Conservation (phyloP, 768 basidiomycete species). For the Pilatotrama ljubarskyi region DNA sequence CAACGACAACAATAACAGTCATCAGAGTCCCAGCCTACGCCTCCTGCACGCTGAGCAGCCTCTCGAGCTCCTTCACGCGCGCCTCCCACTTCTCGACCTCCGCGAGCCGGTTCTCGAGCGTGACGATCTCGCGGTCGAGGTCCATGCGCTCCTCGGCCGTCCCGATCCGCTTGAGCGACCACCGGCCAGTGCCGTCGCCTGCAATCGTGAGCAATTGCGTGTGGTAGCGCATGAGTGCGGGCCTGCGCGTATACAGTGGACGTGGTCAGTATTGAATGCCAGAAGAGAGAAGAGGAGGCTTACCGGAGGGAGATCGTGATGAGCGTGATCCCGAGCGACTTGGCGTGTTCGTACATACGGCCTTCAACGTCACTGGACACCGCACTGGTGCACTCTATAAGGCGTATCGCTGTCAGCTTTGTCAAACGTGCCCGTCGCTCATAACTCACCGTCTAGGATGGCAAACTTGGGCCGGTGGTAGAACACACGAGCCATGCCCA, state of each 20-base stretch:
- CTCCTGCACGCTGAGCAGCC: slow-evolving; percentile 50
- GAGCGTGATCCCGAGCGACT: slow-evolving; percentile 84
- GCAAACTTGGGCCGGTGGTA: slow-evolving; percentile 85
- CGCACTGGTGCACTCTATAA: slow-evolving; percentile 87
- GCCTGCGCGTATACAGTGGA: slow-evolving; percentile 44
- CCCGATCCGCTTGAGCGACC: slow-evolving; percentile 72
- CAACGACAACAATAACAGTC: background rate
- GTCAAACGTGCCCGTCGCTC: background rate
- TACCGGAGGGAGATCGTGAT: slow-evolving; percentile 90
- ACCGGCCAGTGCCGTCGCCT: slow-evolving; percentile 69
- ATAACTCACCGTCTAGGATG: slow-evolving; percentile 73
- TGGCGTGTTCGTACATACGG: slow-evolving; percentile 91
- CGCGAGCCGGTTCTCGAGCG: slow-evolving; percentile 62
- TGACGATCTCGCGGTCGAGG: slow-evolving; percentile 71
- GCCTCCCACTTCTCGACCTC: slow-evolving; percentile 77
- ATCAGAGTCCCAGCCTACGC: too few relatives aligned
- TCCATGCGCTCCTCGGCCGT: slow-evolving; percentile 74
- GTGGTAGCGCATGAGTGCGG: slow-evolving; percentile 87
- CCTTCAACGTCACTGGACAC: slow-evolving; percentile 97
- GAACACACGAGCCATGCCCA: slow-evolving; percentile 92
- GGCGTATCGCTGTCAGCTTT: background rate
- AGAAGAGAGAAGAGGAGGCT: slow-evolving; percentile 19
- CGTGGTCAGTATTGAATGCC: background rate
- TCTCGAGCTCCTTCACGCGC: slow-evolving; percentile 64
- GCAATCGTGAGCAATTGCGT: slow-evolving; percentile 77